A percentile compares a stretch with the other conserved stretches of the same genome.
These are phyloP conservation scores for Scutellaria baicalensis DNA, from an alignment of 257 asterid species.

Conservation along the genomic window DNA sequence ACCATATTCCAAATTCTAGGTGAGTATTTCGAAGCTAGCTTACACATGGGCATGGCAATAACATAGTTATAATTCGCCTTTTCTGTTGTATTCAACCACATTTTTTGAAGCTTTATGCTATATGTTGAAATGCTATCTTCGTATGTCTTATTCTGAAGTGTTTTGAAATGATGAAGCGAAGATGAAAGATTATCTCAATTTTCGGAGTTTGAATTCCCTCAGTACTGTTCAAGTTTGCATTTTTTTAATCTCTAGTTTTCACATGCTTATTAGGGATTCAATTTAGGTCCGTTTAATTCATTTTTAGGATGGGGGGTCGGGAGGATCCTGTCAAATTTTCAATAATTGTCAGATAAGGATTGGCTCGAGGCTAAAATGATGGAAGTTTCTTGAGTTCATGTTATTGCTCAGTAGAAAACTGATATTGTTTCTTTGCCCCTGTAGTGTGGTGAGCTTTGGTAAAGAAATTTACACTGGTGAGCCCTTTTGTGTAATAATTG, in stretches of 20 bases:
- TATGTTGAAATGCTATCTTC: not conserved
- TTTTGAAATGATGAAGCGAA: not conserved
- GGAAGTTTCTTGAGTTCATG: not conserved
- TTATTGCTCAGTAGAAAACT: not conserved
- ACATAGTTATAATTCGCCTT: not conserved
- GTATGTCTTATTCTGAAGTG: not conserved
- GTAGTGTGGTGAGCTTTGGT: not conserved
- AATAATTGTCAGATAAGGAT: not conserved
- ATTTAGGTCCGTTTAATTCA: not conserved
- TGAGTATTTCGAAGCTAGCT: not conserved
- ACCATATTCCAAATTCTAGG: not conserved
- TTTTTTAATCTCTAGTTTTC: not conserved
- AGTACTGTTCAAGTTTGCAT: not conserved
- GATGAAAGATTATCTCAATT: not conserved
- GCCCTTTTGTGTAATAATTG: too few species aligned
- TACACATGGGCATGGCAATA: not conserved
- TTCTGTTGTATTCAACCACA: not conserved
- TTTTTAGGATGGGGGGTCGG: not conserved
- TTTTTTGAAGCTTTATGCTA: not conserved
- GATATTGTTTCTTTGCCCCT: not conserved
- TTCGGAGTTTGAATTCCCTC: not conserved
- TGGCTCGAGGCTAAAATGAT: not conserved
- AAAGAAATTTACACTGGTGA: not conserved
- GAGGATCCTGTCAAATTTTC: not conserved
- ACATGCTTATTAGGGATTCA: not conserved